Conservation (phyloP, 139 green algal genomes). For the Zygnema circumcarinatum region DNA sequence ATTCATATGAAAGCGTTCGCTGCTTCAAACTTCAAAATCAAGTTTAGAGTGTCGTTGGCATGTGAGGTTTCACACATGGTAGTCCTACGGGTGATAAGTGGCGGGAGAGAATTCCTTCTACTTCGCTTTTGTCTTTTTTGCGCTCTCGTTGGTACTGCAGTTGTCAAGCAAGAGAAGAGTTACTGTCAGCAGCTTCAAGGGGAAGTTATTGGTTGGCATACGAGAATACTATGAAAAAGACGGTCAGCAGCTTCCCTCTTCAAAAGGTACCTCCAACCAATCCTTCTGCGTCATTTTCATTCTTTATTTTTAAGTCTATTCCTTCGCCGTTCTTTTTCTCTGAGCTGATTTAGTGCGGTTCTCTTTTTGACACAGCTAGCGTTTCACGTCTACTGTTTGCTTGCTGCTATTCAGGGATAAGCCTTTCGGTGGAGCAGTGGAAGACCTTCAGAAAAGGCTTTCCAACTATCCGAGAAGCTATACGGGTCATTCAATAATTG, state of each 20-base stretch:
- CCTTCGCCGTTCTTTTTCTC: background rate
- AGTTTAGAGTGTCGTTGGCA: no score
- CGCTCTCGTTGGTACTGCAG: no score
- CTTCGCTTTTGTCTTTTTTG: no score
- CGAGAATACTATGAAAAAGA: background rate
- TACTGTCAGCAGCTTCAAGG: background rate
- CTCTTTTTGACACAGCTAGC: background rate
- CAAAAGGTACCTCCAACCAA: background rate
- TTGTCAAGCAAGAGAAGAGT: background rate
- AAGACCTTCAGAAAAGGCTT: background rate
- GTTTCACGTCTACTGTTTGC: background rate
- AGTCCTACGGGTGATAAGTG: no score
- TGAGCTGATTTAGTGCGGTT: background rate
- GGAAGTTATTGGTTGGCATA: background rate
- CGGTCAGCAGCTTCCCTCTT: background rate
- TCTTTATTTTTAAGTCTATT: background rate
- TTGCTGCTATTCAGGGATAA: background rate
- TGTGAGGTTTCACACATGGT: no score
- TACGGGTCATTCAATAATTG: background rate
- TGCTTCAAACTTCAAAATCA: no score
- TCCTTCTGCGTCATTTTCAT: background rate
- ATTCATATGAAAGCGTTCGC: no score
- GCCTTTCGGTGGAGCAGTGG: background rate
- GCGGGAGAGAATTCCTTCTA: no score
- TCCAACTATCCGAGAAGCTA: background rate